Evolutionary conservation across 257 asterid genomes (phyloP), one percentile per base, ranked within the genome.

Genomic region (Scutellaria galericulata): DNA sequence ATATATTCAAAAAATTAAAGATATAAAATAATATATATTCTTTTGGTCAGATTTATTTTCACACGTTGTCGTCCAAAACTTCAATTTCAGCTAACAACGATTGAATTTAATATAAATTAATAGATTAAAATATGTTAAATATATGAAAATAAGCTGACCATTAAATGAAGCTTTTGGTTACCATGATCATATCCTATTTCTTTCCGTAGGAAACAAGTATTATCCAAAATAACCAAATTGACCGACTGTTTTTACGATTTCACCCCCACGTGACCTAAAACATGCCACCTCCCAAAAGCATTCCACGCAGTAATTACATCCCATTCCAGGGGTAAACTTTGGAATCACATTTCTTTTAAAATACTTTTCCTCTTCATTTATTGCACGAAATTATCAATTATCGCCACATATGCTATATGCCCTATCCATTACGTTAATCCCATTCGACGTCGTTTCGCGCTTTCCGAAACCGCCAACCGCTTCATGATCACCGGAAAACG

Each of bases 361-460:
- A 13, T 7, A n/a, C 2, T 14, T 47, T 2, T 20, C 6, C 2
- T 18, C 14, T 15, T 9, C 20, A 1, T 67, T 40, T n/a, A 50
- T 51, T 46, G 56, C 42, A 57, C 73, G 72, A 20, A 60, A 54
- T 71, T 42, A 50, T 68, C 51, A 46, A 62, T 39, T 54, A 48
- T 47, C 64, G 37, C 51, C 57, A 6, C 57, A 14, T 39, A 18
- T 37, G 51, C 45, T n/a, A 18, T 3, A 18, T 37, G 51, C 45
- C 9, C 12, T 3, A 42, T 0, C 54, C n/a, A 37, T 63, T 15
- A n/a, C 46, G 3, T 7, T 60, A 9, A 5, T 52, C 60, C 13
- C 22, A n/a, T 15, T 10, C 82, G 82, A 46, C 77, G 82, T 79
- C 84, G 84, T 76, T 78, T 83, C 40, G 79, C 80, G 66, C 60